Evolutionary conservation across 352 stramenopile genomes (phyloP), one percentile per base, ranked within the genome.

Genomic region (Pythium dissimile): DNA sequence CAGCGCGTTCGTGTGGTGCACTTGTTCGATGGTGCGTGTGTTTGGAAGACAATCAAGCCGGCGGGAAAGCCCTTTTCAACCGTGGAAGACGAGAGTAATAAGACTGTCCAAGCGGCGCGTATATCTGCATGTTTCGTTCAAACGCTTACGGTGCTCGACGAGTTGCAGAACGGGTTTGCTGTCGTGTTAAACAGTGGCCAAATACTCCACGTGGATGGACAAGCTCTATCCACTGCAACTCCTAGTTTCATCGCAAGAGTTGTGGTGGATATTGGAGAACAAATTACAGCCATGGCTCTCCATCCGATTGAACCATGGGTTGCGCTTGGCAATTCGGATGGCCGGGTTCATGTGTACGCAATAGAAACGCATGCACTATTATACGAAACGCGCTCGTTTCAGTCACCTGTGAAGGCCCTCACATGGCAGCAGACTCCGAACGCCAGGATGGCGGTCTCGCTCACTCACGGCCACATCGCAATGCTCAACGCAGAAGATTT

Each of bases 401-500:
- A 47, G 0, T 27, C 43, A 30, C 13, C 54, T 9, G 63, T 73
- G 8, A 46, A 62, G 11, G 59, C 72, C 1, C n/a, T 89, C 15
- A 63, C 66, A 11, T 90, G 78, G 74, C 81, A 72, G 54, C 31
- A 52, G 1, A 48, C 53, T 1, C 58, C 66, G 0, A 69, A 72
- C 15, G 65, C 66, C 9, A 50, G 34, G 24, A 42, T 89, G 3
- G 76, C 76, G 7, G 67, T 76, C 5, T 88, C 78, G 8, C 57
- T 84, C 7, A 46, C 47, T 0, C 61, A 73, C 28, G 77, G 80
- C 0, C 65, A 24, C 1, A 64, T 90, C 30, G 54, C 26, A 16
- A 67, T 88, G 8, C 48, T 90, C 13, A 43, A 82, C n/a, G 64
- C 62, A 0, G 37, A 45, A 1, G 74, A 65, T 8, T 41, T 81